Base-by-base conservation (phyloP, 495 filamentous ascomycete genomes). In the Podospora pseudoanserina region DNA sequence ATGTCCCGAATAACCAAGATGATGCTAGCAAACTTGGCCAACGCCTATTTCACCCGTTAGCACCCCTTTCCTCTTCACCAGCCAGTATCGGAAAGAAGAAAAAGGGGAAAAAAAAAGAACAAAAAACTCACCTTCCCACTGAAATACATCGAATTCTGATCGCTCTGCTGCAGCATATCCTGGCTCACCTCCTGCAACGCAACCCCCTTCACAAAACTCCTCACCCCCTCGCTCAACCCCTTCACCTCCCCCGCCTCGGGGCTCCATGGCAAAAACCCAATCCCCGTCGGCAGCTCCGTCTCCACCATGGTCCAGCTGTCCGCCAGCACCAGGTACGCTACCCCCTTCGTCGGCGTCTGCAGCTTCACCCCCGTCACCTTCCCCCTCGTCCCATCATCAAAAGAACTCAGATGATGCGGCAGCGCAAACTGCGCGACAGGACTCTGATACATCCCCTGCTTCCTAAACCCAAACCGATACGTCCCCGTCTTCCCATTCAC, bases 91-190 rank as follows among this genome's bases (percentile, higher is more conserved):
- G 1, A 23, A 23, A 23, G 1, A 23, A 23, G 1, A 23, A 23
- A 1, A 20, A 20, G 1, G 23, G 23, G 20, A 20, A 23, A 23
- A 23, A 23, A 23, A 23, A 23, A 1, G 0, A 23, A 23, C 1
- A 23, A 23, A 15, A 19, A 3, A 27, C 63, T 71, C 74, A 85
- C 88, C 83, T 99, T 99, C 70, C 94, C 94, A 70, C 90, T 90
- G 75, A 91, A 99, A 78, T 99, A 99, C 90, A 97, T 96, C 69
- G 91, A 96, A 75, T 96, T 85, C 39, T 93, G 83, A 68, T 95
- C 85, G 4, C 87, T 88, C 74, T 96, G 90, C 5, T 77, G 74
- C 26, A 80, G 73, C 63, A 97, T 90, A 72, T 94, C 85, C 75
- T 96, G 87, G 9, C 83, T 78, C 0, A 96, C 77, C 77, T 99